Conservation (phyloP, 805 yeast species). For the Candida nitratophila region DNA sequence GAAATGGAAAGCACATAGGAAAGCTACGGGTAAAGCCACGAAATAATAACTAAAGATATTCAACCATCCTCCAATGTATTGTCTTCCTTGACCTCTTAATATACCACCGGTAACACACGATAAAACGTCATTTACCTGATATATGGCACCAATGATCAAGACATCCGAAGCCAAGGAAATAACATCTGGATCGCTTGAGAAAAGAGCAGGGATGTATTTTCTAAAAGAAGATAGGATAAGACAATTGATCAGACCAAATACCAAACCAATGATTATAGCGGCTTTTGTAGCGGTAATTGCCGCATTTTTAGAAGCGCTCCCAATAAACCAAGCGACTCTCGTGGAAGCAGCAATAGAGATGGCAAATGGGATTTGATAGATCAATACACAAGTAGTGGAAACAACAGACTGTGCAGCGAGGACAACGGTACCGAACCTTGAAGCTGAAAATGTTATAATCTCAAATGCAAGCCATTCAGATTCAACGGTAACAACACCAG, state of each 20-base stretch:
- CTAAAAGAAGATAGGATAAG: slow-evolving; percentile 20
- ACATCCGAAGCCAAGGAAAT: slow-evolving; percentile 17
- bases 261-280: slow-evolving; percentile 18
- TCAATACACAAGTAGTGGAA: slow-evolving; percentile 57
- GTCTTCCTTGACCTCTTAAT: slow-evolving; percentile 52
- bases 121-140: slow-evolving; percentile 43
- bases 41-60: slow-evolving; percentile 57
- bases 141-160: slow-evolving; percentile 24
- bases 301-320: slow-evolving; percentile 37
- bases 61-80: slow-evolving; percentile 47
- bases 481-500: slow-evolving; percentile 69
- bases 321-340: slow-evolving; percentile 69
- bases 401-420: slow-evolving; percentile 73
- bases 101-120: slow-evolving; percentile 46
- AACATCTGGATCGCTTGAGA: slow-evolving; percentile 25
- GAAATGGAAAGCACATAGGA: slow-evolving; percentile 45
- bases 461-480: slow-evolving; percentile 80
- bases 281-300: slow-evolving; percentile 21
- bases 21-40: slow-evolving; percentile 62
- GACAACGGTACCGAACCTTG: slow-evolving; percentile 53
- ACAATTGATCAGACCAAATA: slow-evolving; percentile 18
- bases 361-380: slow-evolving; percentile 73
- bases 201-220: slow-evolving; percentile 19
- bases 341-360: slow-evolving; percentile 71
- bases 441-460: slow-evolving; percentile 60